Conservation (phyloP, 2,329 filamentous ascomycete species). For the Paraconiothyrium sp. region DNA sequence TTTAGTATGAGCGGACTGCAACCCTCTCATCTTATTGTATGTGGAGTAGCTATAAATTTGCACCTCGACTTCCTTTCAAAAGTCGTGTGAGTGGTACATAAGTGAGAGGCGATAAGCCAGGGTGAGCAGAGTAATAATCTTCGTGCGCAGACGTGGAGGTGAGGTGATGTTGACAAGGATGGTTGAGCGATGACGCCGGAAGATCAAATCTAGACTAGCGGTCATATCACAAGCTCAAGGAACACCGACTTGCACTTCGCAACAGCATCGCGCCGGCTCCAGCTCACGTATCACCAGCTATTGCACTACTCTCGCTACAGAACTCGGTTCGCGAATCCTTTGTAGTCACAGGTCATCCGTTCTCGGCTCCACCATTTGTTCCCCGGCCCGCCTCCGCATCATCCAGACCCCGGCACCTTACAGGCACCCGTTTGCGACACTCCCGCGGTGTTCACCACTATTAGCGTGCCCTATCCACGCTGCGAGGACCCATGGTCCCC, state of each 20-base stretch:
- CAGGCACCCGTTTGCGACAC: slow-evolving; percentile 37
- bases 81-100: no score
- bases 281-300: background rate
- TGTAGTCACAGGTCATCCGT: background rate
- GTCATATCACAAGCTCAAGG: slow-evolving; percentile 10
- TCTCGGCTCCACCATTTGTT: slow-evolving; percentile 4
- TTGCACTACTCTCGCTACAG: background rate
- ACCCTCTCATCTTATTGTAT: no score
- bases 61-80: no score
- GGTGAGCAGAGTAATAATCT: background rate
- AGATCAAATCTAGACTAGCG: slow-evolving; percentile 6
- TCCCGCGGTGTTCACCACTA: slow-evolving; percentile 13
- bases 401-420: slow-evolving; percentile 20
- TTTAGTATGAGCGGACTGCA: background rate
- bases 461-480: slow-evolving; percentile 32
- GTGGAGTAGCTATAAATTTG: no score
- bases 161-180: background rate
- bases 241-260: background rate
- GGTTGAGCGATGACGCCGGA: slow-evolving; percentile 2
- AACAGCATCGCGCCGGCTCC: slow-evolving; percentile 10
- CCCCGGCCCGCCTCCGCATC: slow-evolving; percentile 28
- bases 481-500: slow-evolving; percentile 42
- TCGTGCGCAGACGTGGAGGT: background rate
- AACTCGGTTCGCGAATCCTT: background rate
- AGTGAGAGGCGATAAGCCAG: background rate